Base-by-base conservation (phyloP, 208 protist species). In the Trypanosoma melophagium region DNA sequence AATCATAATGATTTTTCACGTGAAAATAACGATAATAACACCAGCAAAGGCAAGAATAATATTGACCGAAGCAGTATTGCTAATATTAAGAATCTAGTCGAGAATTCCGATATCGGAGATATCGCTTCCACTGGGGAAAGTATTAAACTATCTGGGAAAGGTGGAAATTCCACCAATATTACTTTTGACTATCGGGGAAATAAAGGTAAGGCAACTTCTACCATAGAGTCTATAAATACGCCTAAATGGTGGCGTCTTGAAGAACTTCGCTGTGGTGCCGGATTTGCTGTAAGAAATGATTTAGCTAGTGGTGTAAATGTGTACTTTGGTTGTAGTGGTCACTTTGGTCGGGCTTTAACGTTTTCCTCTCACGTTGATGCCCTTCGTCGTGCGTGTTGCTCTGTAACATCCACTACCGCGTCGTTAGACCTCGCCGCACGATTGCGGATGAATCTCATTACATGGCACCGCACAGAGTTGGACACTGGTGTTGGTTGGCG, bases 381-480 rank as follows among this genome's bases (percentile, higher is more conserved):
- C 17, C 70, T 94, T 66, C 84, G 83, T 2, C 88, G 88, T 51
- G 71, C 84, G 56, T 90, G 79, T 72, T 81, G 70, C 60, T 71
- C 83, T n/a, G 62, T 88, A 38, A 86, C 75, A 56, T 87, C 75
- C 60, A 76, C 56, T 16, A 80, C 83, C 13, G 74, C 64, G 12
- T 71, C 65, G 12, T 49, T 90, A 13, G 82, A 86, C 60, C 19
- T 81, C 19, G 78, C 84, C 45, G 78, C 81, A 42, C 87, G 87
- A 0, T 75, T 93, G 44, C 82, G 85, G 17, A 58, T 85, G 10
- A 93, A 93, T 50, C 59, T 90, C 19, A 84, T 93, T 69, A 93
- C 87, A 25, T 79, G 83, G 53, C 87, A 93, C 61, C 57, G 77
- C 56, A 93, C 87, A 0, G 79, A 82, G 45, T 70, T 93, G 19